Percentiles rank a stretch among this genome's conserved stretches.
Conservation (phyloP, 495 filamentous ascomycete genomes). For the Tuber microsphaerosporum region DNA sequence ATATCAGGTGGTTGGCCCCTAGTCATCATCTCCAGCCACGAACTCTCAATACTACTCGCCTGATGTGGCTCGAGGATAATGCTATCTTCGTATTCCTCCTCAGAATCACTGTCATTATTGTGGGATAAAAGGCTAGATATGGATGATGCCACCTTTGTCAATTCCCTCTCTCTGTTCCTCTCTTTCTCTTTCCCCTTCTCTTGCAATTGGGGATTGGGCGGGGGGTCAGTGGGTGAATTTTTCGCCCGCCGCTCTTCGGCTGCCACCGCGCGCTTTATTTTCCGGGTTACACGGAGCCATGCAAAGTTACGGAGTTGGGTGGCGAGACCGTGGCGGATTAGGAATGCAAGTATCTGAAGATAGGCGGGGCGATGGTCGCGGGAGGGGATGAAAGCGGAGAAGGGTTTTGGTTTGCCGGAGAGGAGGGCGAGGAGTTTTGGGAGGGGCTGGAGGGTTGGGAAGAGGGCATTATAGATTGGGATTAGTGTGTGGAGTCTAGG, state of each 20-base stretch:
- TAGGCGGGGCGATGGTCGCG: slow-evolving; percentile 82
- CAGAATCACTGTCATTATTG: slow-evolving; percentile 5
- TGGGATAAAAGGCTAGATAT: slow-evolving; percentile 19
- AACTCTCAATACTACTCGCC: slow-evolving; percentile 33
- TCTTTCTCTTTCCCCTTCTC: background rate
- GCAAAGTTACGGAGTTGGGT: slow-evolving; percentile 84
- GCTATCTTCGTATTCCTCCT: slow-evolving; percentile 27
- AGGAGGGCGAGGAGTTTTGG: slow-evolving; percentile 77
- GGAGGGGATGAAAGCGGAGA: slow-evolving; percentile 72
- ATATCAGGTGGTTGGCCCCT: slow-evolving; percentile 29
- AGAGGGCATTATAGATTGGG: slow-evolving; percentile 62
- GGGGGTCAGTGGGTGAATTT: background rate
- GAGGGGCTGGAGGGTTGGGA: slow-evolving; percentile 71
- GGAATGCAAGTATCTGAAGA: slow-evolving; percentile 83
- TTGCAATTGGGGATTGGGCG: background rate
- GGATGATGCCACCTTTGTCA: slow-evolving; percentile 21
- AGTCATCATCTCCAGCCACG: slow-evolving; percentile 43
- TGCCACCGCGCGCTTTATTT: slow-evolving; percentile 48
- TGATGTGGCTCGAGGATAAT: slow-evolving; percentile 41
- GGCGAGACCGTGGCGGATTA: slow-evolving; percentile 85
- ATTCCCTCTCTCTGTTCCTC: slow-evolving; percentile 12
- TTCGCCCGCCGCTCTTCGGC: slow-evolving; percentile 39
- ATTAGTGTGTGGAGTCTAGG: slow-evolving; percentile 58
- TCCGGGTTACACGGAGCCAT: slow-evolving; percentile 57
- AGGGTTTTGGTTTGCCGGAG: slow-evolving; percentile 68